Base-by-base conservation (phyloP, 805 yeast genomes). In the Kuraishia ogatae region DNA sequence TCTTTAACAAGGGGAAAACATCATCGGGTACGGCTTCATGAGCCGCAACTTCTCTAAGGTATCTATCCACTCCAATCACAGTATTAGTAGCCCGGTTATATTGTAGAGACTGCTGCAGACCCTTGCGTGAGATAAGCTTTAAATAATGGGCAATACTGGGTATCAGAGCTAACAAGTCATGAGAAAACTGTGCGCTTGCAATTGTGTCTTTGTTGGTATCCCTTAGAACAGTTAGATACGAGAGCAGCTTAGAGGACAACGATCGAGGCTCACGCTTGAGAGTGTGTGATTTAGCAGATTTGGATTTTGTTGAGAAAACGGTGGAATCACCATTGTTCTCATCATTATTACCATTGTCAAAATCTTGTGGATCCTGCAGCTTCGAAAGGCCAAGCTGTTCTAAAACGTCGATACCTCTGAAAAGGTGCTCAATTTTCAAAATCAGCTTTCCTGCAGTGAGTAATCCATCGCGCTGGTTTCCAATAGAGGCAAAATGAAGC, bases 71-170 rank as follows among this genome's bases (percentile, higher is more conserved):
- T 1, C 90, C 87, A 47, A 70, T 73, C 0, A 85, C 79, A 8
- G 87, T 78, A 35, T 80, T 81, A 7, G 79, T 73, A 2, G 76
- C 62, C 60, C 79, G 81, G 66, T 88, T 87, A 55, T 79, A 74
- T 55, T 80, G 84, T n/a, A 94, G 73, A 0, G 97, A 89, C 60
- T 84, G 83, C 56, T 83, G 80, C 48, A 94, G 77, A 0, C 97
- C 94, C 63, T 83, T 82, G 59, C 97, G 76, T 3, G 93, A 87
- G 22, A 94, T 73, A 6, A 93, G 75, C 67, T 94, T 94, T 62
- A 94, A 75, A 68, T 91, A 93, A 66, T 94, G 98, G 0, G 99
- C 97, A 61, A 93, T 74, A 0, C 96, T 91, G 1, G 97, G 89
- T 4, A 92, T 92, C 11, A 92, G 82, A 0, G 93, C 82, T 60